Percentiles rank a stretch among this genome's conserved stretches.
These are phyloP conservation scores for Trebouxiophyceae sp. DNA, from an alignment of 163 green algal species.

Conservation along the genomic window DNA sequence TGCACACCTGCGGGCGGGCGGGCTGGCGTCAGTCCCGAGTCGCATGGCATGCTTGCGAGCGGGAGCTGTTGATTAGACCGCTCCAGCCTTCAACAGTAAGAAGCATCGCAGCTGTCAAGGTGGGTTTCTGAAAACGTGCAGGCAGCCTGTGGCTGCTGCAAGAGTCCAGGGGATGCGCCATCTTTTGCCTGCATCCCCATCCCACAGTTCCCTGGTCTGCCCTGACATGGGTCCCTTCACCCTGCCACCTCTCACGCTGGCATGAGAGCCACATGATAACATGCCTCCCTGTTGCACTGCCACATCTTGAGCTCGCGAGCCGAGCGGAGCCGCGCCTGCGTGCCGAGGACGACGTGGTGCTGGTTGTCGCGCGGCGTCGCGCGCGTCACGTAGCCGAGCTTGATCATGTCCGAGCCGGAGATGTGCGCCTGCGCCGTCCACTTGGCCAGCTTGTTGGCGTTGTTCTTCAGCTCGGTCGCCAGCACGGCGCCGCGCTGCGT, in stretches of 20 bases:
- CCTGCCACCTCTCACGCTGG: too few species aligned
- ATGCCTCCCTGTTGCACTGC: too few species aligned
- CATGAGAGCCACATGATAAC: too few species aligned
- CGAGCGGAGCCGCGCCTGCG: conserved; percentile 44
- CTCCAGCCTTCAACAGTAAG: neutral
- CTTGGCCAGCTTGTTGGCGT: conserved; percentile 93
- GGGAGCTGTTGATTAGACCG: neutral
- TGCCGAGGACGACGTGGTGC: conserved; percentile 88
- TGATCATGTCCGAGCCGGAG: conserved; percentile 83
- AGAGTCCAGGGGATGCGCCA: too few species aligned
- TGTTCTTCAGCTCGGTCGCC: conserved; percentile 99
- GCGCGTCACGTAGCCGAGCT: conserved; percentile 89
- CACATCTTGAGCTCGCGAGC: neutral
- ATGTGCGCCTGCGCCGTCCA: conserved; percentile 91
- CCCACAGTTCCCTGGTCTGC: neutral
- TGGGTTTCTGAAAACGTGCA: too few species aligned
- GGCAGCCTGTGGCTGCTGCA: too few species aligned
- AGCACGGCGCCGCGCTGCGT: conserved; percentile 94
- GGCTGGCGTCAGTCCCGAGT: too few species aligned
- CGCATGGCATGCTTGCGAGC: neutral
- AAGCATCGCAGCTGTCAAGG: neutral
- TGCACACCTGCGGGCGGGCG: conserved; percentile 71
- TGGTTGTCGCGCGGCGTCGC: conserved; percentile 61
- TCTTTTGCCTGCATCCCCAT: too few species aligned
- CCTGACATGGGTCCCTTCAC: neutral